Percentiles rank a stretch among this genome's conserved stretches.
Evolutionary conservation across 2,329 filamentous ascomycete genomes (phyloP).

Genomic region (Rutstroemia sp.): DNA sequence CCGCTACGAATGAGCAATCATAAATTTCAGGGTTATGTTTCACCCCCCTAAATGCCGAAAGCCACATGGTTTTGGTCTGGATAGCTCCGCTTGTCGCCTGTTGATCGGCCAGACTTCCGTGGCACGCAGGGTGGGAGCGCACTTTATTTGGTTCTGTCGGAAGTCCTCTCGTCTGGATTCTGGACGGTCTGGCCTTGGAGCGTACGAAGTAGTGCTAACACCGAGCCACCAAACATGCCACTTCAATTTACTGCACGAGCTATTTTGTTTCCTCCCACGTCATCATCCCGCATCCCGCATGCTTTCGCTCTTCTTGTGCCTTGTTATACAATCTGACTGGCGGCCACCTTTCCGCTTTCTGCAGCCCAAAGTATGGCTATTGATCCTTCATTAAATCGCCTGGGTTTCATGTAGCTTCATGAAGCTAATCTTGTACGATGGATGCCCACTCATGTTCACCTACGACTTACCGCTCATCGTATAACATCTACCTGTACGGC

Average conservation of each 20-base stretch:
- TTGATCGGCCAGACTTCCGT: background rate
- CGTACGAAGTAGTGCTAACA: too few species aligned
- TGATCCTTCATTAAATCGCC: background rate
- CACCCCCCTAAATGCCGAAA: background rate
- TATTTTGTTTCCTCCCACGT: too few species aligned
- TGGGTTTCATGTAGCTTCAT: background rate
- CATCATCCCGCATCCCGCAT: background rate
- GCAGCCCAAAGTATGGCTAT: background rate
- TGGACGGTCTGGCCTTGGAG: too few species aligned
- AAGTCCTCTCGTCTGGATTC: background rate
- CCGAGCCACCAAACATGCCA: too few species aligned
- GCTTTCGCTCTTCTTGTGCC: background rate
- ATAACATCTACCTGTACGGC: too few species aligned
- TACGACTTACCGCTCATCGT: too few species aligned
- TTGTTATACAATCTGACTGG: background rate
- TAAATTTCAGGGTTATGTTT: slow-evolving; percentile 7
- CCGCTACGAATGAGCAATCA: background rate
- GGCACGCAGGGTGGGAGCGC: background rate
- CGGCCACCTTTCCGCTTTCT: background rate
- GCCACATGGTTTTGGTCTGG: slow-evolving; percentile 1
- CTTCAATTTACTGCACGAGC: too few species aligned
- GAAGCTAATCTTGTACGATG: background rate
- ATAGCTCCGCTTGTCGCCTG: background rate
- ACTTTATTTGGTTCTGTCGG: slow-evolving; percentile 1
- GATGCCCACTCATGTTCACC: too few species aligned